Evolutionary conservation across 495 filamentous ascomycete species (phyloP).

Genomic region (Aspergillus baeticus): DNA sequence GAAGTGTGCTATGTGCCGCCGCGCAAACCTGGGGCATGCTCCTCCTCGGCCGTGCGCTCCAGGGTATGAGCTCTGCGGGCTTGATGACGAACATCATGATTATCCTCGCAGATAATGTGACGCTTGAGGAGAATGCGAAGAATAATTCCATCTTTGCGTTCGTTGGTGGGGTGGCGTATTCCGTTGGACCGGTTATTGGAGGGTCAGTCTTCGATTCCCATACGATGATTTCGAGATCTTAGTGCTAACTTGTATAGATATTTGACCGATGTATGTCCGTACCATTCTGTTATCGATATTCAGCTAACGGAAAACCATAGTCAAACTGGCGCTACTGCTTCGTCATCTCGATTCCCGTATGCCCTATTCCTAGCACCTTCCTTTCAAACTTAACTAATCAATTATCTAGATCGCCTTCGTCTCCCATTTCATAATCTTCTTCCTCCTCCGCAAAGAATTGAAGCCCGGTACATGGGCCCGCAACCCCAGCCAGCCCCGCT

Average conservation of each 20-base stretch:
- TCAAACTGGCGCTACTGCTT: constrained; percentile 61
- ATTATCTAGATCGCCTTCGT: constrained; percentile 25
- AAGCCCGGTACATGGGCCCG: constrained; percentile 26
- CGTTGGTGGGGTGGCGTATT: constrained; percentile 49
- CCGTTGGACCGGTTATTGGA: constrained; percentile 55
- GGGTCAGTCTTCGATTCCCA: constrained; percentile 21
- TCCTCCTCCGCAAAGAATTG: constrained; percentile 36
- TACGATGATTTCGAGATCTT: not conserved
- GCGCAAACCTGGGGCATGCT: constrained; percentile 56
- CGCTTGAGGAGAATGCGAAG: constrained; percentile 53
- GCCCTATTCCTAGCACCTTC: constrained; percentile 7
- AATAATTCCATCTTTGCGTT: constrained; percentile 58
- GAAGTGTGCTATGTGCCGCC: constrained; percentile 50
- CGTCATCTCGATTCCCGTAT: constrained; percentile 53
- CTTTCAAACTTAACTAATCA: not conserved
- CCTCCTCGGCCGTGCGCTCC: constrained; percentile 56
- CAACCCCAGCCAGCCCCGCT: constrained; percentile 6
- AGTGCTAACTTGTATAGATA: constrained; percentile 17
- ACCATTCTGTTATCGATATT: not conserved
- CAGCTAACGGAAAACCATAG: constrained; percentile 27
- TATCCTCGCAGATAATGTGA: constrained; percentile 57
- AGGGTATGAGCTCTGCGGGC: constrained; percentile 55
- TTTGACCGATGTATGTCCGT: constrained; percentile 25
- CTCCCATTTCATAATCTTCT: constrained; percentile 26
- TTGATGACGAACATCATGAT: constrained; percentile 52